phyloP scores from a whole-genome alignment of 2,329 filamentous ascomycete genomes.

The Aspergillus pseudonomiae region DNA sequence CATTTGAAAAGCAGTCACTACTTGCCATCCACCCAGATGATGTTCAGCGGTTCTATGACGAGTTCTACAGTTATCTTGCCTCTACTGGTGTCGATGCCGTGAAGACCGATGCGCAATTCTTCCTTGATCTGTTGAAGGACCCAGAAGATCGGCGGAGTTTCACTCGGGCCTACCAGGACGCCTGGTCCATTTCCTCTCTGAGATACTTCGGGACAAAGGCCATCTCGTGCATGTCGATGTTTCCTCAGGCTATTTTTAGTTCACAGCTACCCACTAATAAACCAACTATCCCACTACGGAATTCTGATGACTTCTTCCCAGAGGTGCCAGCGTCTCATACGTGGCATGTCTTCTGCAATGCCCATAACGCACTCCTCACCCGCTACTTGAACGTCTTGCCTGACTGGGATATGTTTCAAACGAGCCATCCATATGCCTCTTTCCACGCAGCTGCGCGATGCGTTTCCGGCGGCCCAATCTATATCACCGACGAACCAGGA shows the following conservation, averaged over 20 bases:
- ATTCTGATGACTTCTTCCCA: slow-evolving; percentile 90
- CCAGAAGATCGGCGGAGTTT: slow-evolving; percentile 72
- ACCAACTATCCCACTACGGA: slow-evolving; percentile 75
- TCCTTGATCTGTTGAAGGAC: slow-evolving; percentile 73
- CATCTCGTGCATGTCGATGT: slow-evolving; percentile 94
- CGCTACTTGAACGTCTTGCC: slow-evolving; percentile 85
- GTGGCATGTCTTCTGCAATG: slow-evolving; percentile 96
- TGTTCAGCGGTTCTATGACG: slow-evolving; percentile 76
- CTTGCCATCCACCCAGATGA: slow-evolving; percentile 75
- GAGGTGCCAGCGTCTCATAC: slow-evolving; percentile 77
- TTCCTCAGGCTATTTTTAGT: slow-evolving; percentile 83
- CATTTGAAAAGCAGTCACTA: slow-evolving; percentile 57
- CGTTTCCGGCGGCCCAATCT: slow-evolving; percentile 87
- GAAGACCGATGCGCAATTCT: slow-evolving; percentile 92
- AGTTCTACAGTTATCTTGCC: slow-evolving; percentile 84
- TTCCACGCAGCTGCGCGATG: slow-evolving; percentile 92
- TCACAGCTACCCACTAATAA: slow-evolving; percentile 77
- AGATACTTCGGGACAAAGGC: slow-evolving; percentile 75
- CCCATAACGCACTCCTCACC: slow-evolving; percentile 81
- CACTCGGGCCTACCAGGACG: slow-evolving; percentile 77
- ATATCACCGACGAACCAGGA: slow-evolving; percentile 88
- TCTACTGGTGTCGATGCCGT: slow-evolving; percentile 78
- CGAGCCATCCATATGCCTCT: slow-evolving; percentile 68
- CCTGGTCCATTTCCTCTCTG: slow-evolving; percentile 78
- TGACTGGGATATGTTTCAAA: slow-evolving; percentile 80